phyloP scores from a whole-genome alignment of 306 rosid genomes.

The Casuarina glauca region DNA sequence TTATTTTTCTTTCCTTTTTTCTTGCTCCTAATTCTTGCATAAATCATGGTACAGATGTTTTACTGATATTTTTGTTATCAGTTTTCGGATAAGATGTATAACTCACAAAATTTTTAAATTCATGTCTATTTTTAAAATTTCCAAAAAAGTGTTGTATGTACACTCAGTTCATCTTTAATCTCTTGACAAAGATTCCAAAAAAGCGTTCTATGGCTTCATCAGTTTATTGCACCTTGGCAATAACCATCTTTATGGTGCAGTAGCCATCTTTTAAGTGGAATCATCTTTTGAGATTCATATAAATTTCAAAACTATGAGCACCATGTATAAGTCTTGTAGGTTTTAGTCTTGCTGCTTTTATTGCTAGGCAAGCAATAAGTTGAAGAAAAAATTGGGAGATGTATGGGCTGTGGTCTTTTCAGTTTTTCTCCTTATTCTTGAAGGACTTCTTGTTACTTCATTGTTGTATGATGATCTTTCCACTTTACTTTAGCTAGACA shows the following conservation, averaged over 20 bases:
- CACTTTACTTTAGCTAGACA: neutral
- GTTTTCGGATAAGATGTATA: neutral
- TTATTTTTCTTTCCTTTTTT: constrained; percentile 19
- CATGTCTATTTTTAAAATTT: neutral
- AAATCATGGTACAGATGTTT: neutral
- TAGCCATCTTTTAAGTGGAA: neutral
- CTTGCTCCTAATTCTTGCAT: neutral
- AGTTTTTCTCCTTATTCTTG: neutral
- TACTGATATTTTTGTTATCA: neutral
- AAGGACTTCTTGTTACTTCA: neutral
- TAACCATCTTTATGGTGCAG: neutral
- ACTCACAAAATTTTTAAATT: neutral
- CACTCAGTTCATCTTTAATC: neutral
- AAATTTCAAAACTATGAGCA: neutral
- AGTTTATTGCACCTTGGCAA: neutral
- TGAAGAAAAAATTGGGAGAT: neutral
- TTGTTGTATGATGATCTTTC: neutral
- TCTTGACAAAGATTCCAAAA: neutral
- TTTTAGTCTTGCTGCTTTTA: neutral
- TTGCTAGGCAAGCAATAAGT: neutral
- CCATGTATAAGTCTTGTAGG: neutral
- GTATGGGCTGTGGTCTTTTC: neutral
- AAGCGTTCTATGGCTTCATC: neutral
- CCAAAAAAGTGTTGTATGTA: neutral
- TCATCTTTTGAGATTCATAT: neutral